Conservation (phyloP, 2,329 filamentous ascomycete species). For the Aureobasidium subglaciale region DNA sequence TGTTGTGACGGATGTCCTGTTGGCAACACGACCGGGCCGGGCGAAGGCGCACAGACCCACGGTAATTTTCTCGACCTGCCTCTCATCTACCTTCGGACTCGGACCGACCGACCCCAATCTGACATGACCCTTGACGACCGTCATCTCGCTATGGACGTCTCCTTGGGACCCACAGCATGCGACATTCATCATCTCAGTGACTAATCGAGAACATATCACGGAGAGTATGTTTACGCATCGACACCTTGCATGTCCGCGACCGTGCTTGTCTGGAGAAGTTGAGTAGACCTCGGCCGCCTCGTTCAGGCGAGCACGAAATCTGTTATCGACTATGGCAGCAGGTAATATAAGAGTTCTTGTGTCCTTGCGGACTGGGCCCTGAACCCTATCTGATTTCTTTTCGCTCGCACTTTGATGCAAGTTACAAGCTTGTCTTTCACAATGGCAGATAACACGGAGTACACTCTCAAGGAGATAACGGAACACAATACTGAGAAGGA, state of each 20-base stretch:
- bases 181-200: not conserved
- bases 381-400: not conserved
- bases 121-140: not conserved
- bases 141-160: not conserved
- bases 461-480: conserved; percentile 79
- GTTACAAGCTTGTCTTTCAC: not conserved
- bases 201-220: not conserved
- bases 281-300: not conserved
- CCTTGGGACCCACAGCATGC: not conserved
- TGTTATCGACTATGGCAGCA: not conserved
- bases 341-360: conserved; percentile 3
- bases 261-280: not conserved
- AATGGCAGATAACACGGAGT: conserved; percentile 30
- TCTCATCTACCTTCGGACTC: not conserved
- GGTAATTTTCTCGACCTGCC: not conserved
- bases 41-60: not conserved
- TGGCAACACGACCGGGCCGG: not conserved
- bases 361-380: not conserved
- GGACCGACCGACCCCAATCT: not conserved
- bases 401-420: not conserved
- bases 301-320: not conserved
- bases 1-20: too few relatives aligned
- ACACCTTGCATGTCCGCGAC: not conserved
- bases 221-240: not conserved
- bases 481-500: conserved; percentile 97